These are phyloP conservation scores for Stipa capillata DNA, from an alignment of 176 grass and related monocot genomes.

Conservation along the genomic window DNA sequence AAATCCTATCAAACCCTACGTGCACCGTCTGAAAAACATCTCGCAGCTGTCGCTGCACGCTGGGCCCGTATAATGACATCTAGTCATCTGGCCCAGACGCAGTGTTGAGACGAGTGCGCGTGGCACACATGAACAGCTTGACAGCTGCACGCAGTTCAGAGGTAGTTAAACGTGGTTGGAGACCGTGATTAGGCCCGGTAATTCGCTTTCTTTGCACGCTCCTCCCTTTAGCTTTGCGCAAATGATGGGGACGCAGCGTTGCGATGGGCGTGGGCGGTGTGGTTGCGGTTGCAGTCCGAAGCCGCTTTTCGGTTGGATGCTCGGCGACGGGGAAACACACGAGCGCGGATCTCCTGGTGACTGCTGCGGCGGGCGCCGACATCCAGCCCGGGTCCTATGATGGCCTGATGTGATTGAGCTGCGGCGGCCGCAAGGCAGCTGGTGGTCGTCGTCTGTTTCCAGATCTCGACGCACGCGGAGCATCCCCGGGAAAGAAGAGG, in stretches of 20 bases:
- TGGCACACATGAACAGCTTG: neutral
- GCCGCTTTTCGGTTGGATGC: neutral
- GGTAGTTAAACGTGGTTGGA: neutral
- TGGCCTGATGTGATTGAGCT: neutral
- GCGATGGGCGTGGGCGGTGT: neutral
- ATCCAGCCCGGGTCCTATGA: neutral
- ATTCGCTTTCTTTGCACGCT: neutral
- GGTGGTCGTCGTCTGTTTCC: neutral
- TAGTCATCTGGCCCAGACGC: neutral
- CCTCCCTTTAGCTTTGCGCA: neutral
- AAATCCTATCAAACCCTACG: too few species aligned
- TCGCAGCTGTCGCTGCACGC: neutral
- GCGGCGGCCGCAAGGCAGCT: neutral
- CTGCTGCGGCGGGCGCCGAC: neutral
- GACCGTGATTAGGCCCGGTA: too few species aligned
- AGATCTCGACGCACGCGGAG: constrained; percentile 26
- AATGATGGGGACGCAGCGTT: too few species aligned
- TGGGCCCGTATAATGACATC: neutral
- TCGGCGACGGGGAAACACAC: constrained; percentile 25
- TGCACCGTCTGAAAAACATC: too few species aligned
- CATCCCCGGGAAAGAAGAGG: neutral
- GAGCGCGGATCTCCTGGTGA: constrained; percentile 25
- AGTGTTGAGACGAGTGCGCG: neutral
- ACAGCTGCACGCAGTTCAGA: neutral
- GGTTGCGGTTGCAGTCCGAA: neutral